These are phyloP conservation scores for Helminthosporium solani DNA, from an alignment of 2,329 filamentous ascomycete species.

Conservation along the genomic window DNA sequence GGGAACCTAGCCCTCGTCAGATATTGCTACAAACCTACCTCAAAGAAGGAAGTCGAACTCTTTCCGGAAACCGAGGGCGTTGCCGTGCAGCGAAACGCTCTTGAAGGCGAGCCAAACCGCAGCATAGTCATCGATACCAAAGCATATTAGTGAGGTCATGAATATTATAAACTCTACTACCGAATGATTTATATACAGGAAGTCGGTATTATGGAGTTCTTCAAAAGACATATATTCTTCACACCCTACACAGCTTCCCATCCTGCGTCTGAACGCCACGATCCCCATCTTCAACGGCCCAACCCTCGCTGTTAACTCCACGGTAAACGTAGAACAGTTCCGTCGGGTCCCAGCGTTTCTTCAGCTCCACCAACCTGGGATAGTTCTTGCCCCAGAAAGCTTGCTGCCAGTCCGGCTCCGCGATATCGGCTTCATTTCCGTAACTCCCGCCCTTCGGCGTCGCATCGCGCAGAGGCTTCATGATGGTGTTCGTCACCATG, in stretches of 20 bases:
- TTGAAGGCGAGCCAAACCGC: too few species aligned
- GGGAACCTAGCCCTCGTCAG: too few species aligned
- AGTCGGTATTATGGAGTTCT: too few species aligned
- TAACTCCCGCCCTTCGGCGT: constrained; percentile 37
- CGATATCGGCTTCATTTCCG: constrained; percentile 43
- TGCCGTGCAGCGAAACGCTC: too few species aligned
- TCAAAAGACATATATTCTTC: background rate
- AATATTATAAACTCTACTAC: too few species aligned
- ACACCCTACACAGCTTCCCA: constrained; percentile 24
- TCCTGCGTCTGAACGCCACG: constrained; percentile 34
- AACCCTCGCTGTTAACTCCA: constrained; percentile 35
- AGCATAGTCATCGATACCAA: too few species aligned
- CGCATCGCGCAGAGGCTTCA: constrained; percentile 25
- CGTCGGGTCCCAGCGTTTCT: constrained; percentile 32
- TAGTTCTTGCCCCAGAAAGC: constrained; percentile 45
- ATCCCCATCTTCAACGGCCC: constrained; percentile 31
- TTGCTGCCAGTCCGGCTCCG: constrained; percentile 43
- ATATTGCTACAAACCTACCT: too few species aligned
- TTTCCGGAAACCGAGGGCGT: too few species aligned
- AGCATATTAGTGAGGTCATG: too few species aligned
- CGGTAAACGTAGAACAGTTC: constrained; percentile 37
- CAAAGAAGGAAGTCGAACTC: too few species aligned
- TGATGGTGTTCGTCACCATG: constrained; percentile 21
- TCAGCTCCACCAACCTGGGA: constrained; percentile 24
- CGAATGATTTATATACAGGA: too few species aligned